Percentiles rank a stretch among this genome's conserved stretches.
Conservation (phyloP, 78 protist genomes). For the Bodo saltans region DNA sequence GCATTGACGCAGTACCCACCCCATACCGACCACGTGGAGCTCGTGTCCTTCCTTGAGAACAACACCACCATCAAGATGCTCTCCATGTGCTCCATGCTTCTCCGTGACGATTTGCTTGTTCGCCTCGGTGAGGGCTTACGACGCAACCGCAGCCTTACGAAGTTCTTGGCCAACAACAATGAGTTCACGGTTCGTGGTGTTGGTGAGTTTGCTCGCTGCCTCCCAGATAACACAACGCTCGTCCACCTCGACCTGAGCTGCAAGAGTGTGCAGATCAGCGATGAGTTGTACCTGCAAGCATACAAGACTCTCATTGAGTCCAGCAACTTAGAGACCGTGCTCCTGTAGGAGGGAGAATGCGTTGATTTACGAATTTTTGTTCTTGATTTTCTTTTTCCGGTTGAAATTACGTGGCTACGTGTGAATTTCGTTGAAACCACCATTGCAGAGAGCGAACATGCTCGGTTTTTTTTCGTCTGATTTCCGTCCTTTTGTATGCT, state of each 20-base stretch:
- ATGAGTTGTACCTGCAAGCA: slow-evolving; percentile 8
- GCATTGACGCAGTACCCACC: neutral
- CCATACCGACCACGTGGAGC: neutral
- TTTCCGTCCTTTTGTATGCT: no score
- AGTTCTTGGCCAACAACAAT: neutral
- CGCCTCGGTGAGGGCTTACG: slow-evolving; percentile 16
- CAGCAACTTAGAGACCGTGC: slow-evolving; percentile 20
- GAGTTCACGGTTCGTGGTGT: neutral
- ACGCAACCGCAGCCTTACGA: neutral
- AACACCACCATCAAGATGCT: neutral
- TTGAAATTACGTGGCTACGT: neutral
- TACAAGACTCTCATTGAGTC: slow-evolving; percentile 18
- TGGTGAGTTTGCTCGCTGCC: neutral
- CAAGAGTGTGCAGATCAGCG: neutral
- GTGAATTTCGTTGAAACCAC: no score
- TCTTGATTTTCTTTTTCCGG: neutral
- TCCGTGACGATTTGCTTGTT: neutral
- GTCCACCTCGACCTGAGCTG: slow-evolving; percentile 22
- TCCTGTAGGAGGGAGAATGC: neutral
- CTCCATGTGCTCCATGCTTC: neutral
- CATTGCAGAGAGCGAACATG: no score
- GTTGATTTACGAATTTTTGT: neutral
- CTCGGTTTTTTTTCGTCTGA: no score
- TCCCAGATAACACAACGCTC: slow-evolving; percentile 24
- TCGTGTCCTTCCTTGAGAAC: neutral